These are phyloP conservation scores for Cystofilobasidium bisporidii DNA, from an alignment of 768 basidiomycete genomes.

Conservation along the genomic window DNA sequence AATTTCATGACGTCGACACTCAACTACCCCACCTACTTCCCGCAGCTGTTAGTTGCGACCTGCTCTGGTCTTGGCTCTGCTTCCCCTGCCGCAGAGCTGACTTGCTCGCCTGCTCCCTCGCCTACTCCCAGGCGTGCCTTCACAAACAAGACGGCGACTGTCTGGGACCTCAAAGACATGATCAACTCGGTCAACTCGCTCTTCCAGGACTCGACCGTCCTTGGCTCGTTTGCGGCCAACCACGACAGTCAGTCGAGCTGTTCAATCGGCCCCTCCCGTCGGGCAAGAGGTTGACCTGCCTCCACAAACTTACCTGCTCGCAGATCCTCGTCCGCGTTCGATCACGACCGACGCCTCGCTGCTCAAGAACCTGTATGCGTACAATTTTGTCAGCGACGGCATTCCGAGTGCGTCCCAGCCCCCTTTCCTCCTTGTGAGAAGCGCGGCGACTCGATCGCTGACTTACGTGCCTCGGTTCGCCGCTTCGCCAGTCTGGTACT, in stretches of 20 bases:
- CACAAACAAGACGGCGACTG: constrained; percentile 33
- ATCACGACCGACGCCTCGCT: constrained; percentile 1
- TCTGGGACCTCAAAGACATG: constrained; percentile 35
- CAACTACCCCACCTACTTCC: constrained; percentile 40
- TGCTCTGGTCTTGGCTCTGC: background rate
- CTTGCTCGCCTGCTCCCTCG: background rate
- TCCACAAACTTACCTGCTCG: too few relatives aligned
- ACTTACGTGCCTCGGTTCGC: background rate
- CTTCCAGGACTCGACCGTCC: constrained; percentile 37
- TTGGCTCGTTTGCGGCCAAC: constrained; percentile 36
- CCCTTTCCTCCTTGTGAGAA: too few relatives aligned
- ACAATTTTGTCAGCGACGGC: constrained; percentile 7
- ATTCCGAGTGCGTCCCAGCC: constrained; percentile 12
- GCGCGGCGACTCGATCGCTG: too few relatives aligned
- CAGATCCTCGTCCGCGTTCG: background rate
- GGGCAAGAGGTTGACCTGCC: too few relatives aligned
- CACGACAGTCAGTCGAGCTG: constrained; percentile 13
- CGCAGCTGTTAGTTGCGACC: constrained; percentile 22
- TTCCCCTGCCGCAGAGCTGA: background rate
- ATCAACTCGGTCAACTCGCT: constrained; percentile 31
- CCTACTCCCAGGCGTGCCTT: constrained; percentile 31
- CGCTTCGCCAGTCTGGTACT: constrained; percentile 6
- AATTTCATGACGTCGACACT: constrained; percentile 34
- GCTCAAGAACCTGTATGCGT: constrained; percentile 9
- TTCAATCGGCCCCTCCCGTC: too few relatives aligned